Evolutionary conservation across 1,284 basidiomycete species (phyloP), one percentile per base, ranked within the genome.

Genomic region (Ceratobasidium sp.): DNA sequence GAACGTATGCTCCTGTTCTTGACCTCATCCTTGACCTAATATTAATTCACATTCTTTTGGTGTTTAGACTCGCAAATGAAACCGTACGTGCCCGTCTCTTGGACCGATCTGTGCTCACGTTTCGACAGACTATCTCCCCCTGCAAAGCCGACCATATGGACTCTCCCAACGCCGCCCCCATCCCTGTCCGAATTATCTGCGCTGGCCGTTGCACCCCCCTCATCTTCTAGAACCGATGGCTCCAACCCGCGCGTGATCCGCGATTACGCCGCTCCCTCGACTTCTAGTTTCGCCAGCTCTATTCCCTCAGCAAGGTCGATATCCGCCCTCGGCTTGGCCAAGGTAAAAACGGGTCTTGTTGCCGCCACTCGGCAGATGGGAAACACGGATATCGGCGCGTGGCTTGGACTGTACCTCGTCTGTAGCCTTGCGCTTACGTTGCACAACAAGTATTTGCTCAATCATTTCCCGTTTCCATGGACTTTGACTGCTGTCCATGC

Each of bases 401-500:
- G 93, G 92, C 86, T 97, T 22, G 79, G 81, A 11, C 84, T 94
- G 75, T 98, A 97, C 84, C 96, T 98, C 79, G 83, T 85, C 76
- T 92, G 96, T 86, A 98, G 98, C 82, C 89, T 98, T 41, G 87
- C 88, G 7, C 87, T 98, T 77, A 98, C 96, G 0, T 84, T 98
- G 53, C 96, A 94, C 84, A 98, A 98, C 88, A 98, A 98, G 83
- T 85, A 89, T 53, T 90, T 98, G 11, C 88, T 98, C 74, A 90
- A 93, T 69, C 88, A 87, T 74, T 98, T 98, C 81, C 96, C 96
- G 0, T 98, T 94, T 80, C 95, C 96, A 3, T 98, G 96, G 84
- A 92, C 92, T 1, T 86, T 96, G 39, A 96, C 94, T 0, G 93
- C 94, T 3, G 78, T 96, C 1, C 95, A 96, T 80, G 90, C 94